Percentiles rank a stretch among this genome's conserved stretches.
Evolutionary conservation across 192 early-diverging fungal species (phyloP).

Genomic region (Diversispora eburnea): DNA sequence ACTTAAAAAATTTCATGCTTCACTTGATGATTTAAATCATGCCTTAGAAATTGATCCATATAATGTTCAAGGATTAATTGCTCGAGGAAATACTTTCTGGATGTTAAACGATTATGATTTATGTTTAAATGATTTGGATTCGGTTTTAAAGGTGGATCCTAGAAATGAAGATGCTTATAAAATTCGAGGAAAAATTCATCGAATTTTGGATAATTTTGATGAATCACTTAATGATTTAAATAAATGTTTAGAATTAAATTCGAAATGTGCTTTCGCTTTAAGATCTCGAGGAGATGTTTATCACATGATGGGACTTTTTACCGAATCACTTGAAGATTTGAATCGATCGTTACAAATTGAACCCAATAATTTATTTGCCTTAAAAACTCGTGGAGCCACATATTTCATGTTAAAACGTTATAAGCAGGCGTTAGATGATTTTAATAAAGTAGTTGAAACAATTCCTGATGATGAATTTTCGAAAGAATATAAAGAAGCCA

Average conservation of each 20-base stretch:
- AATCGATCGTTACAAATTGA: constrained; percentile 10
- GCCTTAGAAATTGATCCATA: not conserved
- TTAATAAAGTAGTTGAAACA: too few species aligned
- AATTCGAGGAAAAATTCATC: too few species aligned
- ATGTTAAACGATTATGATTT: not conserved
- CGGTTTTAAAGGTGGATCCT: not conserved
- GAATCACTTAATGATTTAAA: constrained; percentile 7
- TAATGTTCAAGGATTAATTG: constrained; percentile 2
- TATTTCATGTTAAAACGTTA: too few species aligned
- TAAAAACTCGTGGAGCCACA: not conserved
- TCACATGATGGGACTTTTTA: not conserved
- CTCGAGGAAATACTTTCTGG: too few species aligned
- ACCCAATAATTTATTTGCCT: constrained; percentile 10
- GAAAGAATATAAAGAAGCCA: too few species aligned
- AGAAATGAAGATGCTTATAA: not conserved
- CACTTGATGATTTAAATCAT: not conserved
- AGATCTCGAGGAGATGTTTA: constrained; percentile 9
- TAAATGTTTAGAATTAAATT: not conserved
- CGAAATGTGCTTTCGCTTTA: constrained; percentile 13
- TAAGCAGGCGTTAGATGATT: too few species aligned
- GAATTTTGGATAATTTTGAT: not conserved
- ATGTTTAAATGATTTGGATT: not conserved
- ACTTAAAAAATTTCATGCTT: not conserved
- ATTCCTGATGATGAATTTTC: too few species aligned
- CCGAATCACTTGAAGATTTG: not conserved